A percentile compares a stretch with the other conserved stretches of the same genome.
phyloP scores from a whole-genome alignment of 208 protist genomes.

The Acanthamoeba sp. region DNA sequence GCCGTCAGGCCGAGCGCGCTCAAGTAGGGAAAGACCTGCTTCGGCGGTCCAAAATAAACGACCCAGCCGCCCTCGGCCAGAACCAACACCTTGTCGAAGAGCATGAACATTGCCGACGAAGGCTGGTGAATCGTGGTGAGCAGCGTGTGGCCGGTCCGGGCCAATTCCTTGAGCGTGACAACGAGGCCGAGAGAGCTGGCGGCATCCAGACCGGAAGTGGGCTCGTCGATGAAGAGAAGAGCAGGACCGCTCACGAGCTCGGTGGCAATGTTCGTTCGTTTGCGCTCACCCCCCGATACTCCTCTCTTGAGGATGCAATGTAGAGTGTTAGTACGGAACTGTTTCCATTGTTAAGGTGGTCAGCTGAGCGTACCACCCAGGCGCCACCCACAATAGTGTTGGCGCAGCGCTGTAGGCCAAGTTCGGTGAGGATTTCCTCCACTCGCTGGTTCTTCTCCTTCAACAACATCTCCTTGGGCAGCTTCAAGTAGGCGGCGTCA shows the following conservation, averaged over 20 bases:
- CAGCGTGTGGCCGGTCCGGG: slow-evolving; percentile 58
- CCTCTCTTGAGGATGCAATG: slow-evolving; percentile 33
- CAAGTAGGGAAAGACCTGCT: slow-evolving; percentile 43
- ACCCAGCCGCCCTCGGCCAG: slow-evolving; percentile 71
- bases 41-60: slow-evolving; percentile 5
- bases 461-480: neutral
- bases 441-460: slow-evolving; percentile 26
- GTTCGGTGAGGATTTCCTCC: slow-evolving; percentile 34
- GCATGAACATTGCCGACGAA: slow-evolving; percentile 79
- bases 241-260: slow-evolving; percentile 79
- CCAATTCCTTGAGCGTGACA: slow-evolving; percentile 26
- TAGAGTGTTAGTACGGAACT: too few relatives aligned
- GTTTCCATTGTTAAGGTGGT: too few relatives aligned
- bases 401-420: slow-evolving; percentile 35
- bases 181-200: neutral
- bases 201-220: slow-evolving; percentile 73
- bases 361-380: slow-evolving; percentile 57
- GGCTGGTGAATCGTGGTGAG: slow-evolving; percentile 83
- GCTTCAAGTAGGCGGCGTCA: slow-evolving; percentile 65
- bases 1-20: slow-evolving; percentile 49
- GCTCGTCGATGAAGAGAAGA: slow-evolving; percentile 82
- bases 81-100: slow-evolving; percentile 81
- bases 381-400: slow-evolving; percentile 71
- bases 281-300: slow-evolving; percentile 79
- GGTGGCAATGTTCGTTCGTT: slow-evolving; percentile 84